These are phyloP conservation scores for Volvox carteri DNA, from an alignment of 163 green algal species.

Conservation along the genomic window DNA sequence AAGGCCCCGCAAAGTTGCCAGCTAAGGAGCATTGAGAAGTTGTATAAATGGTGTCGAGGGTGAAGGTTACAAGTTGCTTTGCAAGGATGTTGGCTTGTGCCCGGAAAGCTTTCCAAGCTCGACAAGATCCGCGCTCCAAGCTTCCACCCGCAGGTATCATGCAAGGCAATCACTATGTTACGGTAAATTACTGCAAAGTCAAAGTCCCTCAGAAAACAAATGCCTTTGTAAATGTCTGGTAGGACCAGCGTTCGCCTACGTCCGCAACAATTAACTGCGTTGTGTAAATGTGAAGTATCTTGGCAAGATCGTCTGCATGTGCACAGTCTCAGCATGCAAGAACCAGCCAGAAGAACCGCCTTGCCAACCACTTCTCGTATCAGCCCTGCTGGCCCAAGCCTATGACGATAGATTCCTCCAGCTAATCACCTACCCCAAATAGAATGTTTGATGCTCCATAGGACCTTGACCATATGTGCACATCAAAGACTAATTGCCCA, in stretches of 20 bases:
- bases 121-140: not conserved
- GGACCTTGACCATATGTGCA: not conserved
- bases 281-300: no score
- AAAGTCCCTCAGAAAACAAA: no score
- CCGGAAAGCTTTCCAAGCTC: not conserved
- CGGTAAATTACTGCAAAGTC: no score
- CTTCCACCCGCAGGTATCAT: not conserved
- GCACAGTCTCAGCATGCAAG: not conserved
- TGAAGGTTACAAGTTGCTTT: not conserved
- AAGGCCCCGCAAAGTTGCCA: not conserved
- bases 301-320: no score
- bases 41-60: not conserved
- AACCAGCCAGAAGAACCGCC: not conserved
- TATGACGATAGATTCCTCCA: not conserved
- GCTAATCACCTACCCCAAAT: not conserved
- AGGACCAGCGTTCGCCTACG: no score
- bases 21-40: not conserved
- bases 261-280: no score
- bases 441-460: not conserved
- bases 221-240: no score
- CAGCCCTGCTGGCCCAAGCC: not conserved
- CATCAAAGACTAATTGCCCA: not conserved
- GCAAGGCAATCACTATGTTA: not conserved
- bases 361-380: not conserved
- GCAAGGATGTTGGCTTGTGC: not conserved